phyloP scores from a whole-genome alignment of 352 stramenopile genomes.

The Phytophthora niederhauseri region DNA sequence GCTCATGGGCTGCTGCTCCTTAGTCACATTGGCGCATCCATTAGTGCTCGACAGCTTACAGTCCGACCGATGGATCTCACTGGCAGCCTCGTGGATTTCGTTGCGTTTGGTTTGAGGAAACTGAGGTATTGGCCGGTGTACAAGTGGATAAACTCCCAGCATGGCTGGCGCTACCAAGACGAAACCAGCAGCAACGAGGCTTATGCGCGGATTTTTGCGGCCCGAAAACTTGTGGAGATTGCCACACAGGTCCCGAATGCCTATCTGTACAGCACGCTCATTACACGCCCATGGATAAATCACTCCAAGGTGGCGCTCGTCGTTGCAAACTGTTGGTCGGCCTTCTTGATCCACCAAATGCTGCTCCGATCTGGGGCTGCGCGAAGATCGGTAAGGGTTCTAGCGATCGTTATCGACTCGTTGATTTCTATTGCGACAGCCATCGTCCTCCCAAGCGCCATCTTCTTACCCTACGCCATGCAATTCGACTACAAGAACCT shows the following conservation, averaged over 20 bases:
- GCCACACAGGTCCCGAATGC: neutral
- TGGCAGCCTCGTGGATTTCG: neutral
- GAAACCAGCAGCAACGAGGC: too few relatives aligned
- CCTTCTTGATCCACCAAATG: neutral
- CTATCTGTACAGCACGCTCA: neutral
- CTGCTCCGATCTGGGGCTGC: neutral
- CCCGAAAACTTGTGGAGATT: slow-evolving; percentile 9
- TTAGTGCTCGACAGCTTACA: slow-evolving; percentile 3
- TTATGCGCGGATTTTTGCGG: neutral
- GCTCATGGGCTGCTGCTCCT: slow-evolving; percentile 20
- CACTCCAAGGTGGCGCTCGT: neutral
- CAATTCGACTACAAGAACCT: slow-evolving; percentile 34
- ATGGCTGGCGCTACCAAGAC: too few relatives aligned
- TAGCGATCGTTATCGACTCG: neutral
- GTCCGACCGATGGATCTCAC: neutral
- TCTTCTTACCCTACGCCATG: neutral
- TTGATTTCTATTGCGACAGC: neutral
- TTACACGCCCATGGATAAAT: neutral
- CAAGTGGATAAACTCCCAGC: neutral
- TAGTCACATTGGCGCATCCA: slow-evolving; percentile 8
- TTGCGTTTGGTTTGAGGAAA: neutral
- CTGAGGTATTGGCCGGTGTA: neutral
- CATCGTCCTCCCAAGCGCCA: neutral
- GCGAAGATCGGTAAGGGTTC: neutral
- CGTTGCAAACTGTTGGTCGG: neutral